These are phyloP conservation scores for Ploettnerulaceae sp. DNA, from an alignment of 2,329 filamentous ascomycete genomes.

Conservation along the genomic window DNA sequence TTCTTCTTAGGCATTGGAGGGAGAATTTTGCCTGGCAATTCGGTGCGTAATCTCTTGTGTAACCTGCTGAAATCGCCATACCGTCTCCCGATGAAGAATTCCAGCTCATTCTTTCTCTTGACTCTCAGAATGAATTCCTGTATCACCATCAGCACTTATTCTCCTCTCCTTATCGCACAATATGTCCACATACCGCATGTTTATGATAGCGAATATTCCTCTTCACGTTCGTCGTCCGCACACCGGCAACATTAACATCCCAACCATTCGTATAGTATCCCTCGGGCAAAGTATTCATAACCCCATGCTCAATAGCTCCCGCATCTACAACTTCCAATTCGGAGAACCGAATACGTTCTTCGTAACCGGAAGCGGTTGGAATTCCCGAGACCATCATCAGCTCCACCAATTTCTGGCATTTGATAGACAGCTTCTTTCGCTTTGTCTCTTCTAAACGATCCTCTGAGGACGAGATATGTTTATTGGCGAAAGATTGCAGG, in stretches of 20 bases:
- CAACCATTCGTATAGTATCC: constrained; percentile 91
- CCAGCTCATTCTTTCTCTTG: constrained; percentile 68
- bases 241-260: constrained; percentile 93
- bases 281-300: constrained; percentile 82
- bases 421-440: constrained; percentile 81
- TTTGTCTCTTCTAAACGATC: constrained; percentile 96
- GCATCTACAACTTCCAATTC: constrained; percentile 96
- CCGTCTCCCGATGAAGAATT: constrained; percentile 75
- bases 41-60: constrained; percentile 72
- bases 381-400: constrained; percentile 99
- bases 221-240: constrained; percentile 75
- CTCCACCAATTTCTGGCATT: constrained; percentile 93
- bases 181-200: constrained; percentile 64
- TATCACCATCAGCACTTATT: constrained; percentile 6
- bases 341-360: constrained; percentile 93
- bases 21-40: constrained; percentile 86
- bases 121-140: constrained; percentile 88
- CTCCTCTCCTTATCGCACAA: neutral
- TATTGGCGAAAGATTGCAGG: constrained; percentile 92
- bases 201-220: constrained; percentile 85
- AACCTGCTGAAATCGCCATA: constrained; percentile 85
- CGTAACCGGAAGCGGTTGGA: constrained; percentile 91
- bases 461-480: constrained; percentile 94
- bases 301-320: constrained; percentile 83
- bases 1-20: constrained; percentile 89